Evolutionary conservation across 1,139 yeast species (phyloP), one percentile per base, ranked within the genome.

Genomic region (Candida glucosophila): DNA sequence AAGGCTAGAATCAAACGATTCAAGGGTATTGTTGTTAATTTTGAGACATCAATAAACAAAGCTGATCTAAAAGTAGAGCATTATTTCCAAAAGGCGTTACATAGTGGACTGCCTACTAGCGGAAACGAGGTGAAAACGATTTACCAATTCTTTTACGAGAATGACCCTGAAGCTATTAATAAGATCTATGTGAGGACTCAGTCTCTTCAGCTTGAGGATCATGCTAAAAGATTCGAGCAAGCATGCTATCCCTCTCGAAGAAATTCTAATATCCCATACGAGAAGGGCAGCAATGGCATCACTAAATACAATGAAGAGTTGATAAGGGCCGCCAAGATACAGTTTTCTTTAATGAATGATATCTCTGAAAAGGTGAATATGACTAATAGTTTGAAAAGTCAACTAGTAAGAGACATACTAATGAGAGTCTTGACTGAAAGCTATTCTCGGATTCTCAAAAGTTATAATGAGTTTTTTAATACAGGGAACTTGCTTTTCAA

Each of bases 201-300:
- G 34, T 47, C 67, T n/a, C 50, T 49, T 12, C 53, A 63, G 26
- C 48, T 78, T 16, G 40, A 52, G 14, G 71, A 61, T 16, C 66
- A 65, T 11, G 55, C 74, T 39, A 39, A 39, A 23, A 44, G 49
- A 2, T 34, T 49, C 11, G 61, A 30, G 8, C 27, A 18, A 9
- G 17, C 33, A n/a, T 58, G 78, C 17, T 53, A 60, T 33, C 58
- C 66, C 9, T 49, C 48, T 12, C 52, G 49, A 21, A 44, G 67
- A 15, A 52, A 56, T 20, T 52, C 54, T 6, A 50, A 44, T 44
- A 48, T 67, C 40, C 49, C 79, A 2, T 64, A 76, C 43, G 82
- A 77, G 39, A 70, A 65, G 40, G 81, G 81, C 3, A 58, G 70
- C 24, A 74, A 70, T 42, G 80, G 83, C 5, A 67, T 81, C 22